Evolutionary conservation across 2,329 filamentous ascomycete species (phyloP).

Genomic region (Epichloe typhina): DNA sequence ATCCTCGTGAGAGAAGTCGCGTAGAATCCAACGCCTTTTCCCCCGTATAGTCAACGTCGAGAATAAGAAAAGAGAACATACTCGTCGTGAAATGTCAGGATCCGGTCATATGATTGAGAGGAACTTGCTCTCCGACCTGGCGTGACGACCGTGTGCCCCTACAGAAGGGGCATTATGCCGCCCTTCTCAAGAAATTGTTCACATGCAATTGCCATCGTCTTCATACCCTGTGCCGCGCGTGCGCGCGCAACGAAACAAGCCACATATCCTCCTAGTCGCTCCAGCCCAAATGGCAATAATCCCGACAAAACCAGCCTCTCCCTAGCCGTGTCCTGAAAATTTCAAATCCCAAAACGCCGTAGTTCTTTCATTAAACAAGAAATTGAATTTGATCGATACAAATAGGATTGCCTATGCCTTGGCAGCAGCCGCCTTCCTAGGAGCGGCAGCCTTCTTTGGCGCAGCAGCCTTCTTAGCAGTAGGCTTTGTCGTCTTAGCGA

Average conservation of each 20-base stretch:
- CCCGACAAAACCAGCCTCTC: constrained; percentile 7
- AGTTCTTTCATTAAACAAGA: constrained; percentile 20
- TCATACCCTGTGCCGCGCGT: constrained; percentile 9
- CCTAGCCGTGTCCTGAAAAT: constrained; percentile 9
- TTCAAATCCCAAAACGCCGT: constrained; percentile 20
- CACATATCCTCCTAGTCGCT: constrained; percentile 9
- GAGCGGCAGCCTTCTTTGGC: constrained; percentile 30
- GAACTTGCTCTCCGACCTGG: neutral
- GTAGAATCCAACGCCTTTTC: neutral
- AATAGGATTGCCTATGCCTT: constrained; percentile 22
- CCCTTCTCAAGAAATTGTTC: neutral
- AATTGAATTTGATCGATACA: constrained; percentile 9
- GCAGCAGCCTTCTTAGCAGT: constrained; percentile 34
- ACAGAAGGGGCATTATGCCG: neutral
- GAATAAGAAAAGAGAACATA: neutral
- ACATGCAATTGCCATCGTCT: constrained; percentile 7
- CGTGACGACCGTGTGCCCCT: neutral
- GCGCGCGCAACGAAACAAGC: constrained; percentile 11
- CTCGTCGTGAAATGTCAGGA: neutral
- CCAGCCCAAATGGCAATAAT: constrained; percentile 10
- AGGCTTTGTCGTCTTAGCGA: constrained; percentile 52
- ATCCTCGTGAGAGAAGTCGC: neutral
- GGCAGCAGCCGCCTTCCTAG: constrained; percentile 31
- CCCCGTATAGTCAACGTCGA: neutral
- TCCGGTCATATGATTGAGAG: neutral